phyloP scores from a whole-genome alignment of 805 yeast genomes.

The Saccharomycopsis sp. region DNA sequence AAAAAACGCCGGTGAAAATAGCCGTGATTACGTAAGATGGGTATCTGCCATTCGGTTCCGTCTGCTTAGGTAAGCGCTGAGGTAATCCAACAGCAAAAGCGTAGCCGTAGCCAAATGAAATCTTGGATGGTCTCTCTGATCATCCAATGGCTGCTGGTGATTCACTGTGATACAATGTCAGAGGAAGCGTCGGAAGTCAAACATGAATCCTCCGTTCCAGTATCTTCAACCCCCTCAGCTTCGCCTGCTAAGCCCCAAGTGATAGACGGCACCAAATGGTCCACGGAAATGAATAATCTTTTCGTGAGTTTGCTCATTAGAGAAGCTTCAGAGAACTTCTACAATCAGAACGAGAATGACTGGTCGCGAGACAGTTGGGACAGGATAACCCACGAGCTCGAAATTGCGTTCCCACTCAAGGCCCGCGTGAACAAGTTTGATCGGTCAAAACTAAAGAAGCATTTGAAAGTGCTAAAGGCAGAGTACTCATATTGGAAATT shows the following conservation, averaged over 20 bases:
- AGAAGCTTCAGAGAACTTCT: slow-evolving; percentile 14
- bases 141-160: too few relatives aligned
- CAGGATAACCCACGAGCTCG: slow-evolving; percentile 15
- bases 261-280: slow-evolving; percentile 19
- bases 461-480: slow-evolving; percentile 15
- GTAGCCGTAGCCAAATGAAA: too few relatives aligned
- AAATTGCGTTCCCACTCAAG: slow-evolving; percentile 17
- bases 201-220: too few relatives aligned
- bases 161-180: too few relatives aligned
- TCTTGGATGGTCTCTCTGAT: too few relatives aligned
- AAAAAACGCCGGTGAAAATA: too few relatives aligned
- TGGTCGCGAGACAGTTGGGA: slow-evolving; percentile 18
- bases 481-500: slow-evolving; percentile 18
- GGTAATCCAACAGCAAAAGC: too few relatives aligned
- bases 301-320: slow-evolving; percentile 15
- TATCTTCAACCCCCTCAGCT: too few relatives aligned
- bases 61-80: too few relatives aligned
- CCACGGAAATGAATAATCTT: slow-evolving; percentile 17
- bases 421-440: slow-evolving; percentile 19
- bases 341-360: slow-evolving; percentile 18
- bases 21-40: too few relatives aligned
- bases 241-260: background rate
- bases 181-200: too few relatives aligned
- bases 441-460: slow-evolving; percentile 17
- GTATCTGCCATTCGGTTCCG: too few relatives aligned